A percentile compares a stretch with the other conserved stretches of the same genome.
Evolutionary conservation across 164 flowering plant genomes (phyloP).

Genomic region (Liquidambar formosana): DNA sequence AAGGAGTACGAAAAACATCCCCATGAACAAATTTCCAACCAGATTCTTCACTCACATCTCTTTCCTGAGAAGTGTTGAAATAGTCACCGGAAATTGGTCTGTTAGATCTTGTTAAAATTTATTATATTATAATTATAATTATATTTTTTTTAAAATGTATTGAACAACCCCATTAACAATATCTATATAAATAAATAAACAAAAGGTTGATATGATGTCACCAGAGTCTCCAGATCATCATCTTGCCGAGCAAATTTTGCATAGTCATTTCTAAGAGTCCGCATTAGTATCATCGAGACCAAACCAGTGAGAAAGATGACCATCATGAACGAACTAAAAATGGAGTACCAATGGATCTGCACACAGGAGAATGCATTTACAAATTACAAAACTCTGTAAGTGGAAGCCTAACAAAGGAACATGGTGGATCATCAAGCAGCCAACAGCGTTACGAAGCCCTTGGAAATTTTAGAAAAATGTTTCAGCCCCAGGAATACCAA

Average conservation of each 20-base stretch:
- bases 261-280: constrained; percentile 97
- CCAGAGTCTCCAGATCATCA: constrained; percentile 96
- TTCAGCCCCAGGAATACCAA: background rate
- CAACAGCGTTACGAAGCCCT: too few relatives aligned
- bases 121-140: background rate
- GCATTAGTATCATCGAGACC: constrained; percentile 98
- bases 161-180: constrained; percentile 8
- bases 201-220: constrained; percentile 22
- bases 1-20: constrained; percentile 93
- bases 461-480: background rate
- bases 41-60: too few relatives aligned
- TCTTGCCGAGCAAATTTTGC: constrained; percentile 99
- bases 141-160: too few relatives aligned
- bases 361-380: too few relatives aligned
- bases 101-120: background rate
- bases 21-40: constrained; percentile 99
- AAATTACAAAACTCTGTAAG: constrained; percentile 1
- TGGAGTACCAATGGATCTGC: constrained; percentile 99
- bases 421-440: too few relatives aligned
- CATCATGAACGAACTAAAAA: constrained; percentile 99
- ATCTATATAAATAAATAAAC: too few relatives aligned
- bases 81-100: background rate
- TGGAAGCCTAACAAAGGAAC: background rate
- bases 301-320: constrained; percentile 98
- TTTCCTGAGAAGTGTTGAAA: constrained; percentile 56